phyloP scores from a whole-genome alignment of 805 yeast genomes.

The Saccharomycopsis schoenii region DNA sequence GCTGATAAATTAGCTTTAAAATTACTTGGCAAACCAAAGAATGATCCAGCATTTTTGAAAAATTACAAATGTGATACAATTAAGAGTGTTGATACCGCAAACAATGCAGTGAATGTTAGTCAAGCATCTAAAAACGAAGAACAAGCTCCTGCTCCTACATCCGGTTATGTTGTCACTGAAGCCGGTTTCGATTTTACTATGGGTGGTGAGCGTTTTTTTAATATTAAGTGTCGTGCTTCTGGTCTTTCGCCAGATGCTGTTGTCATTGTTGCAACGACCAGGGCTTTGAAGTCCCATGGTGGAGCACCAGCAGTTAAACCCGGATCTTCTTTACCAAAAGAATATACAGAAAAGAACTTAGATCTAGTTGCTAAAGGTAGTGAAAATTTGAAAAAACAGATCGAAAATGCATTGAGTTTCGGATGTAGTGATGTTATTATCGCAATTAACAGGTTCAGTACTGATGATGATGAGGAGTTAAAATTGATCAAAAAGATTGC shows the following conservation, averaged over 20 bases:
- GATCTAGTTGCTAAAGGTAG: slow-evolving; percentile 73
- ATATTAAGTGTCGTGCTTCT: slow-evolving; percentile 89
- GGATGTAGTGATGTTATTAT: slow-evolving; percentile 83
- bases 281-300: slow-evolving; percentile 95
- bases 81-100: neutral
- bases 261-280: slow-evolving; percentile 88
- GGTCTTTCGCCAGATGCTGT: slow-evolving; percentile 84
- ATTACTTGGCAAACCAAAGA: slow-evolving; percentile 60
- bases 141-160: slow-evolving; percentile 28
- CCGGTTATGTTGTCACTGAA: slow-evolving; percentile 91
- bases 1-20: slow-evolving; percentile 92
- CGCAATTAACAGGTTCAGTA: slow-evolving; percentile 80
- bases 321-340: slow-evolving; percentile 77
- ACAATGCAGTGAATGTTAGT: neutral
- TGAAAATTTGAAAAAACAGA: slow-evolving; percentile 84
- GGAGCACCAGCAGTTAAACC: slow-evolving; percentile 97
- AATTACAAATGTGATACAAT: slow-evolving; percentile 23
- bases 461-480: slow-evolving; percentile 76
- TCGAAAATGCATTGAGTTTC: slow-evolving; percentile 70
- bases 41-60: slow-evolving; percentile 23
- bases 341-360: slow-evolving; percentile 70
- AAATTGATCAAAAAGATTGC: slow-evolving; percentile 74
- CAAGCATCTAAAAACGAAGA: neutral
- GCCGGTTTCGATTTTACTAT: slow-evolving; percentile 98
- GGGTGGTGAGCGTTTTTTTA: slow-evolving; percentile 98